Base-by-base conservation (phyloP, 2,329 filamentous ascomycete genomes). In the Ascochyta koolunga region DNA sequence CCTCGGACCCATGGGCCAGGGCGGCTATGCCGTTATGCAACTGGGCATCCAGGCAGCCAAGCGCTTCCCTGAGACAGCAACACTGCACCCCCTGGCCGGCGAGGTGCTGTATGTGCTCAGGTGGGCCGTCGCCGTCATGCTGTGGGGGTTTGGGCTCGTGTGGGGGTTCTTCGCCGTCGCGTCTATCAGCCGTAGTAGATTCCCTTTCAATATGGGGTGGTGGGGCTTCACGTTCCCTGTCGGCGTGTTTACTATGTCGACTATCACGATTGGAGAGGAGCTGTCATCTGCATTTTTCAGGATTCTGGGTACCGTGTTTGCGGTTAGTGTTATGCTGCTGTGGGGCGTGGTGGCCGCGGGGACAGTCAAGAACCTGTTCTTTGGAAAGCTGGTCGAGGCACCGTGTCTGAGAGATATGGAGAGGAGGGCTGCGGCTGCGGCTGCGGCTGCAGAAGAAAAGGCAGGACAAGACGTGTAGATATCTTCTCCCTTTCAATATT, bases 1-100 rank as follows among this genome's bases (percentile, higher is more conserved):
- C 1, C 77, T 89, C 0, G 87, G 87, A 0, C 86, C 87, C 0
- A 75, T 89, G 4, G 87, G 87, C 0, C 85, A 88, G 63, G 87
- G 86, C 15, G 85, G 84, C 4, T 89, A 82, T 63, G 82, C 76
- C 0, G 83, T 87, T 15, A 76, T 83, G 64, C 72, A 79, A 33
- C 75, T 83, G 18, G 78, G 77, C 0, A 77, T 77, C 22, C 73
- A 79, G 6, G 77, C 80, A 1, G 67, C 71, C 29, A 64, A 67
- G 19, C 59, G 80, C 8, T 76, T 83, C 43, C 75, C 77, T 1
- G 38, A 65, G 32, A 74, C 68, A 0, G 55, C 71, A 10, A 68
- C 73, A 6, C 53, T 80, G 37, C 64, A 67, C 48, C 69, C 71
- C 8, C 50, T 73, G 33, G 76, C 81, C 0, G 84, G 84, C 0